Base-by-base conservation (phyloP, 2,329 filamentous ascomycete genomes). In the Aspergillus bombycis region DNA sequence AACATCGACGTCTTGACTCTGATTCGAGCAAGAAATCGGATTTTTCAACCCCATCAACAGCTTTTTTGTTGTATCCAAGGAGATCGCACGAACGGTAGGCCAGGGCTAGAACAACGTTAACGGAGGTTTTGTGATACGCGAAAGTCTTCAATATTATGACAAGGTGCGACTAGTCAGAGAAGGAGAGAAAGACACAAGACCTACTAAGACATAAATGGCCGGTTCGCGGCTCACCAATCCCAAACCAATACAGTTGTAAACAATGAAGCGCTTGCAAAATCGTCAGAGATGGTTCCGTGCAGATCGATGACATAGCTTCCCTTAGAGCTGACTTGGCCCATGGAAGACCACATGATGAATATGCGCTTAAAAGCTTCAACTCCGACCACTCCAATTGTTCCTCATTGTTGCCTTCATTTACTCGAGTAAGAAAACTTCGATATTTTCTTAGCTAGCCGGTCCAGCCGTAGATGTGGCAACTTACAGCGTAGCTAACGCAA, bases 201-300 rank as follows among this genome's bases (percentile, higher is more conserved):
- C 21, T 58, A 58, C 56, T 26, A 48, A 58, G 56, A 46, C 56
- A 58, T n/a, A 58, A 32, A 36, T 58, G 43, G 19, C 56, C 56
- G 19, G 23, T n/a, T 28, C 28, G n/a, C 14, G 56, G 19, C 10
- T 58, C 21, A 21, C 56, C 56, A 48, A 48, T 11, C 4, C 56
- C 56, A 46, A 58, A 58, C 56, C 41, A 58, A 16, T 58, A 58
- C n/a, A 45, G 26, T 26, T 58, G 56, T 21, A 58, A 46, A 21
- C 41, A 58, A 28, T 46, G 36, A 48, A 58, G 56, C 3, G 56
- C 26, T 36, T 58, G 56, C 14, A 48, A 32, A 45, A 45, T 7
- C 26, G 43, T 19, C 16, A 58, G 38, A 48, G 56, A 58, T 34
- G 38, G 56, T 32, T 46, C 30, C 11, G 23, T 26, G 36, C 16